Evolutionary conservation across 2,329 filamentous ascomycete species (phyloP).

Genomic region (Neoascochyta sp.): DNA sequence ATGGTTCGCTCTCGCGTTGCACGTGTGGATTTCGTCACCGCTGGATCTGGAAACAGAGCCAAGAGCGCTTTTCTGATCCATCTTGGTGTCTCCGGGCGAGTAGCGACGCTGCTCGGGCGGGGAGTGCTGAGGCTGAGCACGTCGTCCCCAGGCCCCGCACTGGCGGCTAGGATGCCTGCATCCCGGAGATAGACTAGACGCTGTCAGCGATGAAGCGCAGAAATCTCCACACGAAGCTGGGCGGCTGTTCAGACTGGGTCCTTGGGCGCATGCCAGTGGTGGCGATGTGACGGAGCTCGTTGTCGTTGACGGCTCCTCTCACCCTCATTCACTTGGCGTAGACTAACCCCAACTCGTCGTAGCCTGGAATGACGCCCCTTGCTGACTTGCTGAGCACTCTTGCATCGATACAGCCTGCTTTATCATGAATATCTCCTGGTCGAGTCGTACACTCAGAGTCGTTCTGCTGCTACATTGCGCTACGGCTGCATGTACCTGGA

Average conservation of each 20-base stretch:
- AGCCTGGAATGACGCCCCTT: slow-evolving; percentile 4
- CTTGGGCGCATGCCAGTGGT: slow-evolving; percentile 7
- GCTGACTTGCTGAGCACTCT: too few relatives aligned
- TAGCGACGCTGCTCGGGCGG: slow-evolving; percentile 16
- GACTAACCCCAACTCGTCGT: slow-evolving; percentile 5
- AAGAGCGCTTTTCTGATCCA: too few relatives aligned
- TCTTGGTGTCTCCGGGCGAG: slow-evolving; percentile 11
- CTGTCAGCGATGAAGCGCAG: too few relatives aligned
- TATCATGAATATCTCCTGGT: too few relatives aligned
- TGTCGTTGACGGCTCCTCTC: slow-evolving; percentile 7
- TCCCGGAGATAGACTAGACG: too few relatives aligned
- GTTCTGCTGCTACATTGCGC: too few relatives aligned
- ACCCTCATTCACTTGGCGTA: slow-evolving; percentile 1
- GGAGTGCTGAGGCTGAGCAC: slow-evolving; percentile 11
- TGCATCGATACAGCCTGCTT: neutral
- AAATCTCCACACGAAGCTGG: too few relatives aligned
- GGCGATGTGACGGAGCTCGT: slow-evolving; percentile 11
- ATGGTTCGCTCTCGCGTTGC: slow-evolving; percentile 11
- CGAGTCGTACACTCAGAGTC: too few relatives aligned
- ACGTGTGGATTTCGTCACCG: slow-evolving; percentile 8
- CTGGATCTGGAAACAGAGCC: too few relatives aligned
- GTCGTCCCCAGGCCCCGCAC: slow-evolving; percentile 7
- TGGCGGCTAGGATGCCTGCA: too few relatives aligned
- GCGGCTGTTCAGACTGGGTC: too few relatives aligned
- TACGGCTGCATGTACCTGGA: too few relatives aligned